Evolutionary conservation across 768 basidiomycete species (phyloP).

Genomic region (Lactarius psammicola): DNA sequence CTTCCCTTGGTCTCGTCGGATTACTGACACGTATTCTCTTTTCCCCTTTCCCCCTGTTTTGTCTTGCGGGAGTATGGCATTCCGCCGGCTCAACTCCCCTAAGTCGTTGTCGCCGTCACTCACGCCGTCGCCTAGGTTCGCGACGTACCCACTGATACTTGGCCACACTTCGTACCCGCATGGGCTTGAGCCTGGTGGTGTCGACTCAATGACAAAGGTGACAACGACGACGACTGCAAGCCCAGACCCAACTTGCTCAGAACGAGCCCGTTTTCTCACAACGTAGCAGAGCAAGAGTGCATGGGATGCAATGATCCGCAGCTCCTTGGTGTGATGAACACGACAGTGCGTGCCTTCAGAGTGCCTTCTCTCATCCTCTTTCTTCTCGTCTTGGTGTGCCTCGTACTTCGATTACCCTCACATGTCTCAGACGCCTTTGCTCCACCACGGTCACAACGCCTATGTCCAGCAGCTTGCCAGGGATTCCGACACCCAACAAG

Average conservation of each 20-base stretch:
- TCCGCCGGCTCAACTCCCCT: constrained; percentile 15
- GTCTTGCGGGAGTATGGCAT: constrained; percentile 2
- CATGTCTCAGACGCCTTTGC: too few species aligned
- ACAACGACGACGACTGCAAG: too few species aligned
- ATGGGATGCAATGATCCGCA: constrained; percentile 68
- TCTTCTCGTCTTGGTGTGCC: neutral
- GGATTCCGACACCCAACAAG: too few species aligned
- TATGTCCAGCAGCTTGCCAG: too few species aligned
- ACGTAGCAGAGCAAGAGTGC: constrained; percentile 60
- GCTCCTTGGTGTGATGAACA: constrained; percentile 52
- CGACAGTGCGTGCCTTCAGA: neutral
- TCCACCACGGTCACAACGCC: too few species aligned
- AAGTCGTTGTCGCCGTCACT: constrained; percentile 19
- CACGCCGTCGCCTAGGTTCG: constrained; percentile 18
- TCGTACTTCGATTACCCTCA: too few species aligned
- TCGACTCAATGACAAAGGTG: neutral
- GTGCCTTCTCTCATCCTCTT: neutral
- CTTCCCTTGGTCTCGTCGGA: constrained; percentile 6
- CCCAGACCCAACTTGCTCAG: constrained; percentile 32
- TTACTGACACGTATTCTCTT: constrained; percentile 11
- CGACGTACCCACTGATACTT: constrained; percentile 19
- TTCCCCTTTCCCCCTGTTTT: neutral
- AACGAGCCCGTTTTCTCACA: constrained; percentile 52
- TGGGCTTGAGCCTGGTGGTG: constrained; percentile 6
- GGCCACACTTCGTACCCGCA: constrained; percentile 12